Evolutionary conservation across 352 stramenopile genomes (phyloP).

Genomic region (Pythium volutum): DNA sequence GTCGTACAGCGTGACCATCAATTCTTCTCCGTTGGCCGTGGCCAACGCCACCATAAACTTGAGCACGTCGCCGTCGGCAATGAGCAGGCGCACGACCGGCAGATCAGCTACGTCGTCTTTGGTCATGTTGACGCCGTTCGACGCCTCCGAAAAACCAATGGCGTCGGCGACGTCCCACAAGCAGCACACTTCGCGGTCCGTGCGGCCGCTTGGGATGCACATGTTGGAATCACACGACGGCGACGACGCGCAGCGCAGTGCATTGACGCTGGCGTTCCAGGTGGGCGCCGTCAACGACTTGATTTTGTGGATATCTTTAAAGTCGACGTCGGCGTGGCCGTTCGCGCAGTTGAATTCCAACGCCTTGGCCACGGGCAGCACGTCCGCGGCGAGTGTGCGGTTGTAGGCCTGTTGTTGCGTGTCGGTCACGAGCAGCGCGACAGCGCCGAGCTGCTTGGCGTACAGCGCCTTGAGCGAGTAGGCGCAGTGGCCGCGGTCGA

Average conservation of each 20-base stretch:
- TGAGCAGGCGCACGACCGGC: constrained; percentile 67
- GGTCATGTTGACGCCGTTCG: constrained; percentile 32
- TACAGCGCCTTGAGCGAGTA: constrained; percentile 75
- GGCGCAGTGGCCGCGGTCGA: constrained; percentile 68
- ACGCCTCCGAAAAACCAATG: constrained; percentile 51
- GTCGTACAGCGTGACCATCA: constrained; percentile 62
- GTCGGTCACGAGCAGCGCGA: constrained; percentile 72
- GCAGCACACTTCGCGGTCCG: constrained; percentile 61
- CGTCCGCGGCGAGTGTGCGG: constrained; percentile 32
- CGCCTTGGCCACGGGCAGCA: constrained; percentile 30
- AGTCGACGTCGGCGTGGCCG: constrained; percentile 32
- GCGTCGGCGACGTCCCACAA: constrained; percentile 74
- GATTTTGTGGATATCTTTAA: constrained; percentile 21
- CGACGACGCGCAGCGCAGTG: constrained; percentile 38
- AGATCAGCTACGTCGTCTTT: constrained; percentile 45
- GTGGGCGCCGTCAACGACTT: constrained; percentile 22
- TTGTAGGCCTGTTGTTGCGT: constrained; percentile 72
- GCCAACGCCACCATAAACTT: constrained; percentile 36
- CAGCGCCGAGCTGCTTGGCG: constrained; percentile 61
- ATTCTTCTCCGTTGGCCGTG: constrained; percentile 24
- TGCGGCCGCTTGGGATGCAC: constrained; percentile 56
- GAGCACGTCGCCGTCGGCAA: constrained; percentile 51
- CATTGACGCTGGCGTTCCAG: constrained; percentile 41
- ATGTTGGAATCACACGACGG: constrained; percentile 48
- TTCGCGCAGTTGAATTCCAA: constrained; percentile 66